Percentiles rank a stretch among this genome's conserved stretches.
Evolutionary conservation across 345 rosid species (phyloP).

Genomic region (Citropsis articulata): DNA sequence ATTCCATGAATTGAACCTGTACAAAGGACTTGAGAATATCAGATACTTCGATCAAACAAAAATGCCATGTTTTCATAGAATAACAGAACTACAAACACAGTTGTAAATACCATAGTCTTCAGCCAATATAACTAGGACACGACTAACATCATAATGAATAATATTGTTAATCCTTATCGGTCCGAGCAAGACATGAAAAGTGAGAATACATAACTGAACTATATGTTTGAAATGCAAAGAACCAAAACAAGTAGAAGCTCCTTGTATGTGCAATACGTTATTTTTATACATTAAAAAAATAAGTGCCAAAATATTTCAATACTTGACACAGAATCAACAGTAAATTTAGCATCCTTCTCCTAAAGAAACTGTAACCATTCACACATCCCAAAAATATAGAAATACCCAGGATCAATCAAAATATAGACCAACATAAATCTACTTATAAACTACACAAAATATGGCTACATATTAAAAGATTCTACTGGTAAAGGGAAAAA

Average conservation of each 20-base stretch:
- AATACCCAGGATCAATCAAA: not conserved
- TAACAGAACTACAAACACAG: not conserved
- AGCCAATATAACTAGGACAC: not conserved
- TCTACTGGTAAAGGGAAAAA: not conserved
- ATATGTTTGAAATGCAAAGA: no score
- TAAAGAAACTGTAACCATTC: not conserved
- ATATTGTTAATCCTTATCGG: no score
- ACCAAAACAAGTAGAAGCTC: not conserved
- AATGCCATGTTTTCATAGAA: not conserved
- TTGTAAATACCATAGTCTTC: not conserved
- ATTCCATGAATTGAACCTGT: slow-evolving; percentile 63
- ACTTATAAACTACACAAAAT: not conserved
- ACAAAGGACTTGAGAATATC: slow-evolving; percentile 15
- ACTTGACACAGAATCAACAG: not conserved
- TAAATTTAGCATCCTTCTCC: not conserved
- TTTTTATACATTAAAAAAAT: not conserved
- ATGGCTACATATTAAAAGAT: not conserved
- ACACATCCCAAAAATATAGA: not conserved
- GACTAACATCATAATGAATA: not conserved
- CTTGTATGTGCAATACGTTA: not conserved
- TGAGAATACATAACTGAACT: not conserved
- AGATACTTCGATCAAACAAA: slow-evolving; percentile 1
- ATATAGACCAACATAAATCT: not conserved
- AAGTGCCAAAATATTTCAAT: no score
- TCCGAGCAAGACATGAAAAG: not conserved